Conservation (phyloP, 2,329 filamentous ascomycete genomes). For the Cordyceps fumosorosea region DNA sequence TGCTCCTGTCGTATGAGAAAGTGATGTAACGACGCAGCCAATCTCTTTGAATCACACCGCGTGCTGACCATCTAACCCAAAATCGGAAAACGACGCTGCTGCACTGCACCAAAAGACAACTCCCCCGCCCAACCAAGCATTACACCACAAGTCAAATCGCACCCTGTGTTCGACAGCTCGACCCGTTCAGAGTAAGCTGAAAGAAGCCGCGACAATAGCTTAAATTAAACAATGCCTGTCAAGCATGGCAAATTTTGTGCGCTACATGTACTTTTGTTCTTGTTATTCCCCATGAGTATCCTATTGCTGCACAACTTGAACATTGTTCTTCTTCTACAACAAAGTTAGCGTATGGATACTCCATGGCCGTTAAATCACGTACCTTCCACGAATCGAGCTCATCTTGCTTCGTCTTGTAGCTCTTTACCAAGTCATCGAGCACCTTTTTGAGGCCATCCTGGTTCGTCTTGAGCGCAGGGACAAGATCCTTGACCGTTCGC, state of each 20-base stretch:
- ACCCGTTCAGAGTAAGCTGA: background rate
- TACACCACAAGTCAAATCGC: no score
- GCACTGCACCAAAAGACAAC: background rate
- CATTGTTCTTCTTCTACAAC: slow-evolving; percentile 77
- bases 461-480: slow-evolving; percentile 87
- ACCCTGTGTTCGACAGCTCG: no score
- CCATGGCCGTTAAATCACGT: background rate
- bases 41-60: background rate
- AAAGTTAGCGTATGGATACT: slow-evolving; percentile 15
- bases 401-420: slow-evolving; percentile 90
- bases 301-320: slow-evolving; percentile 77
- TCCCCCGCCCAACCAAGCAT: no score
- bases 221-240: no score
- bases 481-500: slow-evolving; percentile 85
- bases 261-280: slow-evolving; percentile 16
- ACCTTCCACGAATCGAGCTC: slow-evolving; percentile 99
- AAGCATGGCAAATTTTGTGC: background rate
- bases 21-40: background rate
- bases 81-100: background rate
- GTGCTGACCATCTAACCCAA: background rate
- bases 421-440: slow-evolving; percentile 87
- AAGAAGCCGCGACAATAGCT: background rate
- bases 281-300: slow-evolving; percentile 16
- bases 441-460: slow-evolving; percentile 91
- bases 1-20: background rate